Evolutionary conservation across 192 early-diverging fungal species (phyloP), one percentile per base, ranked within the genome.

Genomic region (Mortierella alpina): DNA sequence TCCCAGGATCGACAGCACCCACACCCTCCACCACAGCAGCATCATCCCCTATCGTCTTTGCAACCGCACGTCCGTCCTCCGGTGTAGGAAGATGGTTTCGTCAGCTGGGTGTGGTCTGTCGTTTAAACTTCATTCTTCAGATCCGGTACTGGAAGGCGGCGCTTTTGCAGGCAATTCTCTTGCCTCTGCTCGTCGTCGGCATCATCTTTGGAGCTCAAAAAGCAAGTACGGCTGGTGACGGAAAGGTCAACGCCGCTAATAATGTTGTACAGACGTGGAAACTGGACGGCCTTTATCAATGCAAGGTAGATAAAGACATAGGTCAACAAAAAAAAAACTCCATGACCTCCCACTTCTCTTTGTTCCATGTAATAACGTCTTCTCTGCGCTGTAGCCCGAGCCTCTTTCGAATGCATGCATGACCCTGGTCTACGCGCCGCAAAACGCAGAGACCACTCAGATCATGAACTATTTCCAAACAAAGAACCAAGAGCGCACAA

Each of bases 401-500:
- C 53, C 63, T 0, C 49, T 78, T 0, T 79, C 76, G 8, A 79
- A 79, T 44, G 69, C 76, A 6, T 79, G 76, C 11, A 79, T 79
- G 68, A 79, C 76, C 0, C 5, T 79, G 0, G 76, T 72, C 40
- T 79, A 72, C 41, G 17, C 76, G 5, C 76, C 76, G 5, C 56
- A 60, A 42, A 71, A 45, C 6, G 57, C 63, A 46, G 76, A 79
- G 53, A 79, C 76, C 1, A 72, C 53, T 20, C 58, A 71, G 53
- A 72, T 79, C 40, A 79, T 79, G 69, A 67, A 55, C 45, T 68
- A 67, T 53, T 72, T 79, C 65, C 76, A 79, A 47, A 68, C 64
- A 1, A 57, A 79, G 64, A 79, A 79, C 59, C 50, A 66, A 17
- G 52, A 17, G 4, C 76, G 76, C 47, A 79, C 76, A 5, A 70